These are phyloP conservation scores for Pythium rhizo-oryzae DNA, from an alignment of 352 stramenopile genomes.

Conservation along the genomic window DNA sequence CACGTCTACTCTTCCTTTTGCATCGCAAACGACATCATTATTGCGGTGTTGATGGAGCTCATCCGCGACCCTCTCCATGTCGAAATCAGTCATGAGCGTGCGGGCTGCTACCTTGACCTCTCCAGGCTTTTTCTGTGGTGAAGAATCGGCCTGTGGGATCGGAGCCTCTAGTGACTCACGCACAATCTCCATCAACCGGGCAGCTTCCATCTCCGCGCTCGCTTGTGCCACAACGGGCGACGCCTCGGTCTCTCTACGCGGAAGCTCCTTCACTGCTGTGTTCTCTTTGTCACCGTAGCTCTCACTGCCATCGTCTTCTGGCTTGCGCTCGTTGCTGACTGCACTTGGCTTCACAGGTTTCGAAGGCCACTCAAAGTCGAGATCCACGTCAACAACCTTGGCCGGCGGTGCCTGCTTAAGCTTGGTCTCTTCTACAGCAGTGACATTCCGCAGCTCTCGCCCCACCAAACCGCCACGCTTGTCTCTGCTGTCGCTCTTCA, in stretches of 20 bases:
- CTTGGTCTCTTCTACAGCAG: not conserved
- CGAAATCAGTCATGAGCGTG: not conserved
- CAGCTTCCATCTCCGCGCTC: not conserved
- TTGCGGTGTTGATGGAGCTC: not conserved
- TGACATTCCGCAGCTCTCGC: not conserved
- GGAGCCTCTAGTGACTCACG: slow-evolving; percentile 13
- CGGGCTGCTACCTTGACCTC: not conserved
- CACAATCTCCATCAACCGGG: slow-evolving; percentile 3
- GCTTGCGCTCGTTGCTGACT: not conserved
- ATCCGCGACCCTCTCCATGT: not conserved
- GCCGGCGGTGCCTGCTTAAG: slow-evolving; percentile 22
- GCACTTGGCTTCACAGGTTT: not conserved
- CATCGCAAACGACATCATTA: not conserved
- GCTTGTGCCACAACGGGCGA: not conserved
- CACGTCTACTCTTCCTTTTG: not conserved
- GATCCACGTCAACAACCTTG: slow-evolving; percentile 14
- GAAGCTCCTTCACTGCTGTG: too few relatives aligned
- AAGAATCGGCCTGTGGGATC: not conserved
- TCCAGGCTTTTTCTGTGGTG: not conserved
- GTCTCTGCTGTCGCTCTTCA: not conserved
- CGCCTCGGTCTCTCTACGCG: not conserved
- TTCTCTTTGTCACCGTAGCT: slow-evolving; percentile 6
- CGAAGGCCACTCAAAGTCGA: slow-evolving; percentile 16
- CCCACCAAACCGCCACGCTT: not conserved
- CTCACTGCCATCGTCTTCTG: not conserved